Evolutionary conservation across 129 eudicot genomes (phyloP), one percentile per base, ranked within the genome.

Genomic region (Gnaphalium uliginosum): DNA sequence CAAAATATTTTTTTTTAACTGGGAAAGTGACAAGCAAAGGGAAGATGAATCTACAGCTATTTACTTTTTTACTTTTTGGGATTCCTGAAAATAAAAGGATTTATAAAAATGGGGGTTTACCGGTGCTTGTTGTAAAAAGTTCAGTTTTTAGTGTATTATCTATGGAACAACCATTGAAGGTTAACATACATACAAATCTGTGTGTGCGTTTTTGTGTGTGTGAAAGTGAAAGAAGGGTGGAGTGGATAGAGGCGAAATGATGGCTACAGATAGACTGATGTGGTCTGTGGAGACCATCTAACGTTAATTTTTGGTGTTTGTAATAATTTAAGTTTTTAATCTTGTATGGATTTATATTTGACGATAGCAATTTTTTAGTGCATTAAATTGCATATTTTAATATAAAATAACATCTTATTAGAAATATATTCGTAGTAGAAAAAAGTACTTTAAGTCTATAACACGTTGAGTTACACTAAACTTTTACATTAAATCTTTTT

Each of bases 11-110:
- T 35, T 35, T 35, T 37, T 76, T 66, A 53, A 66, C 66, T 53
- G 41, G 29, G 80, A 76, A 66, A 76, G 73, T 63, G 78, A 71
- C 67, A 23, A 62, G 67, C 48, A 78, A 48, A 46, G 37, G 72
- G 41, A 62, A 60, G 58, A 79, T 56, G 51, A 43, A 11, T 43
- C 51, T 43, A 43, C 51, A 43, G 18, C 17, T 43, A 13, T 43
- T 43, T 13, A 43, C 51, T 43, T 43, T 43, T 43, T 43, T 2
- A 43, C 18, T 43, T 10, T 43, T 11, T 43, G 51, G 17, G 5
- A 43, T 43, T 11, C 51, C 13, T 11, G 18, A 43, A 11, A 14
- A 43, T 2, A 11, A 43, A 11, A 43, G 4, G 2, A 9, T 37
- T 1, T 37, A 9, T 37, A 9, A 8, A 37, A 37, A 8, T 37